Evolutionary conservation across 2,329 filamentous ascomycete species (phyloP).

Genomic region (Neofusicoccum laricinum): DNA sequence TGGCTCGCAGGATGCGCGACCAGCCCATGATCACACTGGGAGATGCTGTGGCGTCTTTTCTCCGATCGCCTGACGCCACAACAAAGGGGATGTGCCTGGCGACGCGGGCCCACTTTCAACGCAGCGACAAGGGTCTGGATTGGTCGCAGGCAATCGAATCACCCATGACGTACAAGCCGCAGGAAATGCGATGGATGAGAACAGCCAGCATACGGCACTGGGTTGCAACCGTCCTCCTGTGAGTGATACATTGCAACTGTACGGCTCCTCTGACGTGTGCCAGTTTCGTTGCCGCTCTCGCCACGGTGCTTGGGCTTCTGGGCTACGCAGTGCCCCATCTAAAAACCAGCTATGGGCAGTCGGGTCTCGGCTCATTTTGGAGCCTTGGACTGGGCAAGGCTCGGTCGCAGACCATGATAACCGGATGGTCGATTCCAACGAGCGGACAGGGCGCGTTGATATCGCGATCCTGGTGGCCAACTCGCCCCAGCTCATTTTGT

Average conservation of each 20-base stretch:
- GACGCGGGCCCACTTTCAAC: neutral
- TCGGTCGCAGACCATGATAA: neutral
- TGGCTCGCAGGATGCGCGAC: neutral
- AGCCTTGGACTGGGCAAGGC: neutral
- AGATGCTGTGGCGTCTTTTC: neutral
- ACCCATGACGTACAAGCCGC: neutral
- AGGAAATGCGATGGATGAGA: neutral
- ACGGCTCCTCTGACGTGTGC: neutral
- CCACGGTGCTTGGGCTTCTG: neutral
- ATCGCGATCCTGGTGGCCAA: neutral
- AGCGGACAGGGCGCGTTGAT: neutral
- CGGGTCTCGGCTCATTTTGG: neutral
- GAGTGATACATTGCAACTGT: neutral
- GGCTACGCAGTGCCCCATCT: neutral
- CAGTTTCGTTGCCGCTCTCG: neutral
- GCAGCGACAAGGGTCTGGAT: neutral
- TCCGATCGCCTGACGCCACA: neutral
- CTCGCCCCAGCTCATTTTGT: conserved; percentile 34
- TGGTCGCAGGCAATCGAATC: neutral
- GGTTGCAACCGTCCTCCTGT: neutral
- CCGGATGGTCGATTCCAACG: neutral
- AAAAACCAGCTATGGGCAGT: neutral
- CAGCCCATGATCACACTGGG: neutral
- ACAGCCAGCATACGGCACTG: neutral
- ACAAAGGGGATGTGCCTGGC: neutral